phyloP scores from a whole-genome alignment of 2,329 filamentous ascomycete species.

The Torrubiellomyces zombiae region DNA sequence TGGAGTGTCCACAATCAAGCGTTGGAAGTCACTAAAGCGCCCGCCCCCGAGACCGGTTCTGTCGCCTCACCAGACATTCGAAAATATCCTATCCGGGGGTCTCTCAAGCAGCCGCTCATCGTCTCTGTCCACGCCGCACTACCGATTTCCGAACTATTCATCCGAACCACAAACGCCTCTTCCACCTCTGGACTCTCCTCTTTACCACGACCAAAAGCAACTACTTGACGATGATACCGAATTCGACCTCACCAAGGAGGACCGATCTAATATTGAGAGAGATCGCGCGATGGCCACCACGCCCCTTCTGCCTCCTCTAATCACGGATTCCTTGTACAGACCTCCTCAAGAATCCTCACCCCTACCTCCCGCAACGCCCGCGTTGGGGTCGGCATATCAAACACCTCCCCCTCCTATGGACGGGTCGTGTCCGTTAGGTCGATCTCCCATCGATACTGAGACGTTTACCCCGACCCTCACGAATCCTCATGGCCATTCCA shows the following conservation, averaged over 20 bases:
- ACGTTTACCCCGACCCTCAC: constrained; percentile 63
- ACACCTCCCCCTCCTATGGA: constrained; percentile 48
- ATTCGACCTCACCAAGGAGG: constrained; percentile 19
- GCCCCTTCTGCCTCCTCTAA: constrained; percentile 67
- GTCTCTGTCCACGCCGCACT: constrained; percentile 49
- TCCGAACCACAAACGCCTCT: constrained; percentile 38
- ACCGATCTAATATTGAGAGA: constrained; percentile 34
- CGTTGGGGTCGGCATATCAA: constrained; percentile 28
- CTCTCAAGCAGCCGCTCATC: constrained; percentile 67
- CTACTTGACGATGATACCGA: constrained; percentile 31
- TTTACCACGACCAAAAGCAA: too few relatives aligned
- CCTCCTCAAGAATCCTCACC: constrained; percentile 53
- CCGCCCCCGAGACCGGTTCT: constrained; percentile 36
- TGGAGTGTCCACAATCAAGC: constrained; percentile 35
- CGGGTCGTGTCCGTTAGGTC: constrained; percentile 24
- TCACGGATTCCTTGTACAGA: constrained; percentile 40
- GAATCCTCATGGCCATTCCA: constrained; percentile 44
- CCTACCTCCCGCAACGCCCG: constrained; percentile 3
- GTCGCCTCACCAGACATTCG: constrained; percentile 69
- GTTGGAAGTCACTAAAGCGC: constrained; percentile 31
- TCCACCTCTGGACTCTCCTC: too few relatives aligned
- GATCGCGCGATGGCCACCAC: constrained; percentile 53
- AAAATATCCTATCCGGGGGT: constrained; percentile 54
- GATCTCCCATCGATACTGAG: constrained; percentile 57
- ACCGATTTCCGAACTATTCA: constrained; percentile 24